Evolutionary conservation across 1,284 basidiomycete genomes (phyloP), one percentile per base, ranked within the genome.

Genomic region (Fomitopsis schrenkii): DNA sequence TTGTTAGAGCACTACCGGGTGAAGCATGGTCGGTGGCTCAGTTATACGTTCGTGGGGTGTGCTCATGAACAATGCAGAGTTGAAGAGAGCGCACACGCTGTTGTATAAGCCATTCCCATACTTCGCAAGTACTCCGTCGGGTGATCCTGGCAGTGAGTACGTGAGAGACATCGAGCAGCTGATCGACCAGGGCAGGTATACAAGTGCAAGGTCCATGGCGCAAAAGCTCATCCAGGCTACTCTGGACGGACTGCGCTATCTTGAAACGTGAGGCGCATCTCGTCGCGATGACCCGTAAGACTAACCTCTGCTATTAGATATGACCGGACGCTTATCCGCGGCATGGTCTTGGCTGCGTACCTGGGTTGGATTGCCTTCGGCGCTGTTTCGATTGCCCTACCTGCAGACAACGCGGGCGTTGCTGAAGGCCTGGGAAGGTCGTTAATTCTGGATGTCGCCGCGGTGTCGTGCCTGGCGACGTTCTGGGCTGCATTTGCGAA

Each of bases 1-100:
- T 81, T 95, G 17, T 69, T 94, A 45, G 92, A 95, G 64, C 91
- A 95, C 65, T 95, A 93, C 72, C 78, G 82, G 36, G 79, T 91
- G 54, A 95, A 95, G 70, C 87, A 94, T 67, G 82, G 91, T 90
- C 3, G 2, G 8, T 9, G 19, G 2, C 19, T 3, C 10, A 10
- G 22, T 26, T 55, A 41, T 8, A 38, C 22, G 33, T 42, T n/a
- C 40, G 52, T 33, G 48, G 9, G 45, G 12, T 30, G 38, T 15
- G 12, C 28, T 15, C 9, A 15, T 33, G 6, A 26, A 1, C 35
- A 48, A 9, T 30, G 8, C 60, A 93, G 91, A 85, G 59, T 70
- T 87, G 38, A 93, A 91, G 74, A 75, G 77, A 64, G 66, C 72
- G 5, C 83, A 84, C 57, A 79, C 83, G 4, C 65, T 91, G 17